Base-by-base conservation (phyloP, 768 basidiomycete species). In the Phlegmacium glaucopus region DNA sequence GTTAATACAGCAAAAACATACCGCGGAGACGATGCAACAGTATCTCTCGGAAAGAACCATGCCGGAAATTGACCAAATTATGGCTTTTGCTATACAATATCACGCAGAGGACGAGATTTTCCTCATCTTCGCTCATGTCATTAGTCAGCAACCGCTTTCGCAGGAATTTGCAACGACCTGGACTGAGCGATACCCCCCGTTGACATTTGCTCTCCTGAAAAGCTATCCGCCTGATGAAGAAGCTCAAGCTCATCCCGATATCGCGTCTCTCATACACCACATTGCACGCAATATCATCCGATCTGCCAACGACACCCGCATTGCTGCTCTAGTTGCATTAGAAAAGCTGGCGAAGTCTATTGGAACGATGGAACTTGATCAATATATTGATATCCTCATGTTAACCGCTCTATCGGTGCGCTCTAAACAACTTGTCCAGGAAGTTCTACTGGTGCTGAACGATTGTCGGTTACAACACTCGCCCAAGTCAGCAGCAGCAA, bases 371-470 rank as follows among this genome's bases (percentile, higher is more conserved):
- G 55, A 61, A 9, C 54, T 75, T 4, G 56, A 63, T 7, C 59
- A 70, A 10, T 86, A 83, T 49, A 63, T 77, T 15, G 75, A 82
- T 38, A 54, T 83, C 4, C 64, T 85, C 10, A 77, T 76, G 70
- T 59, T 77, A 13, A 66, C 75, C 0, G 66, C 77, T 0, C 63
- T 77, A n/a, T 75, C 72, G 42, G 71, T 83, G 30, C 77, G 83
- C 0, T 61, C 78, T 0, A 68, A 67, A 25, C 65, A 74, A 6
- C 66, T 84, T 2, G 68, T 76, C 0, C 83, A 83, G 54, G 84
- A 86, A 60, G 63, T 80, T 2, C 68, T 87, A 7, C 62, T 85
- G 1, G 79, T 83, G 4, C 62, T 87, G 9, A 72, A 82, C 51
- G 83, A 50, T 45, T 57, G 57, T 48, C 46, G 62, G 39, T 38